These are phyloP conservation scores for Mortierella sp. DNA, from an alignment of 371 early-diverging fungal genomes.

Conservation along the genomic window DNA sequence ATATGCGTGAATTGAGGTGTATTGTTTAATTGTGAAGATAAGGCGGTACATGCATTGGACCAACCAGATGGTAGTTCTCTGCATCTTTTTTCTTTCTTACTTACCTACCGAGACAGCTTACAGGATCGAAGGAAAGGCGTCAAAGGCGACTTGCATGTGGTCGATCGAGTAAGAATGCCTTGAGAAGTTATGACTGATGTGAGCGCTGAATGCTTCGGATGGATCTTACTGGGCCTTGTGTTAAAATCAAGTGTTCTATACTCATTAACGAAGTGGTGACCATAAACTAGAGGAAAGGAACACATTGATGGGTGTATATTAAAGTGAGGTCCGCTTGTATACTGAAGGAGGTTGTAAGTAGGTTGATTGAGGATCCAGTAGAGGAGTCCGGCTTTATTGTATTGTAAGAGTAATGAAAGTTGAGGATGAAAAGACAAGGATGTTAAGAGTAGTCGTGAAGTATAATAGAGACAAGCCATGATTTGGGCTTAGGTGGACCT, in stretches of 20 bases:
- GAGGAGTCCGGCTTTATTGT: too few species aligned
- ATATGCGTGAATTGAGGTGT: slow-evolving; percentile 6
- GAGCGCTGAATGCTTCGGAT: not conserved
- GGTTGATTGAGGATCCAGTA: too few species aligned
- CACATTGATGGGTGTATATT: not conserved
- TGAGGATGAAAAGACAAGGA: not conserved
- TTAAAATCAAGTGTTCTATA: not conserved
- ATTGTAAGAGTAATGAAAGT: too few species aligned
- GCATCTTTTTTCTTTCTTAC: slow-evolving; percentile 14
- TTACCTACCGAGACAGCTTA: not conserved
- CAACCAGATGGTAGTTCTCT: slow-evolving; percentile 15
- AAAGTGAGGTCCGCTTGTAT: not conserved
- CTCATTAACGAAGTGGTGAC: not conserved
- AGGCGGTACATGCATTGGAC: slow-evolving; percentile 15
- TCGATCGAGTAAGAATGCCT: not conserved
- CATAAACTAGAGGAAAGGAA: not conserved
- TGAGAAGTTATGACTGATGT: not conserved
- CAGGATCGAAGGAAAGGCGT: not conserved
- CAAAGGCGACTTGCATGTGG: not conserved
- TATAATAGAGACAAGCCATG: not conserved
- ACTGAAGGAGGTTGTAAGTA: too few species aligned
- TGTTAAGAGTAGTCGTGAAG: not conserved
- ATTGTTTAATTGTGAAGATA: slow-evolving; percentile 12
- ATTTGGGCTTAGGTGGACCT: not conserved
- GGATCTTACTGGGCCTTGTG: not conserved